Evolutionary conservation across 805 yeast species (phyloP), one percentile per base, ranked within the genome.

Genomic region (Ascoidea asiatica): DNA sequence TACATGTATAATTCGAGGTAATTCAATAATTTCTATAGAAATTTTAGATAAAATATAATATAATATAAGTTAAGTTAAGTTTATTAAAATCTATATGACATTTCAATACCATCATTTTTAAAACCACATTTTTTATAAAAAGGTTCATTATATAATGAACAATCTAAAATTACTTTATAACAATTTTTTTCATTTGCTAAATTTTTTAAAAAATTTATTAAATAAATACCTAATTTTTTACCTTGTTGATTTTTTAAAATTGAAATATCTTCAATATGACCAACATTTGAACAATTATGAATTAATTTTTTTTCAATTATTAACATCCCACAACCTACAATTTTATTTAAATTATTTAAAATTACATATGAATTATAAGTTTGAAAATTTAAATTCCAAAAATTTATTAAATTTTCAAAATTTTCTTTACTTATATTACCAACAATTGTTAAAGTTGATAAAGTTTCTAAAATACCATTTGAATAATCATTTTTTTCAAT

Each of bases 201-300:
- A 20, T 66, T 63, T 3, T 80, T 72, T 56, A 90, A 67, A 6
- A 73, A 65, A 17, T 69, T 64, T 51, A 90, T 84, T 61, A 90
- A 59, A 17, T 69, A 63, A 52, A 70, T 66, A 0, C 98, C 98
- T 41, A 90, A 65, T 52, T 76, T 76, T 57, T 81, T 79, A 5
- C 98, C 98, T 56, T 89, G 97, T 57, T 84, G 84, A 18, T 69
- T 63, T 23, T 60, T 57, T 18, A 77, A 69, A 4, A 90, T 95
- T 1, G 97, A 81, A 48, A 90, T 90, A 59, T 90, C 98, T 57
- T 90, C 98, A 50, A 90, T 82, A 63, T 90, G 97, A 1, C 97
- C 97, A 4, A 86, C 94, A 43, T 71, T 61, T 0, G 95, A 94
- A 59, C 92, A 78, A 37, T 66, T 75, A 62, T 90, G 98, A 50